phyloP scores from a whole-genome alignment of 176 grass and related monocot genomes.

The Zoysia japonica region DNA sequence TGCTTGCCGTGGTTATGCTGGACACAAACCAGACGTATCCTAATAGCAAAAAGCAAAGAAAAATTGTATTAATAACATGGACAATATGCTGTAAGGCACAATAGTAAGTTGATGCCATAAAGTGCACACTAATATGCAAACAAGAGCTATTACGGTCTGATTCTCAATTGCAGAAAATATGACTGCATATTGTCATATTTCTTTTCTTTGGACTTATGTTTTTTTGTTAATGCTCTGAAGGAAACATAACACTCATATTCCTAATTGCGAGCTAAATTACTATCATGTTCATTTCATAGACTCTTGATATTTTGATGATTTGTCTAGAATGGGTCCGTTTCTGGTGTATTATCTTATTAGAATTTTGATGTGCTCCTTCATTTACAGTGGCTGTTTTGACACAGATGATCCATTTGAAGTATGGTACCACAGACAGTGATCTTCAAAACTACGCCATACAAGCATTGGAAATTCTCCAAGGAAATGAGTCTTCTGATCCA shows the following conservation, averaged over 20 bases:
- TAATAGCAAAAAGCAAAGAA: background rate
- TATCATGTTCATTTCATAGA: background rate
- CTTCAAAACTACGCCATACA: slow-evolving; percentile 85
- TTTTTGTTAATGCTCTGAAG: background rate
- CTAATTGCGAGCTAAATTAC: background rate
- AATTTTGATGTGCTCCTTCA: slow-evolving; percentile 13
- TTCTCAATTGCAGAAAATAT: slow-evolving; percentile 20
- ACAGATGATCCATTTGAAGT: slow-evolving; percentile 92
- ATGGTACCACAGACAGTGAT: slow-evolving; percentile 64
- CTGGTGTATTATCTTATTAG: slow-evolving; percentile 15
- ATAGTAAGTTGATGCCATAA: background rate
- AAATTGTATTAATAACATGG: background rate
- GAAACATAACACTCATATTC: background rate
- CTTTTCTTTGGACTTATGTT: background rate
- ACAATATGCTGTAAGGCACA: slow-evolving; percentile 5
- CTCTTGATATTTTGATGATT: background rate
- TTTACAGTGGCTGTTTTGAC: slow-evolving; percentile 23
- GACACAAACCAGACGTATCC: background rate
- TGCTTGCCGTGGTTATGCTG: background rate
- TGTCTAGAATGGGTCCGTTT: background rate
- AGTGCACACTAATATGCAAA: slow-evolving; percentile 9
- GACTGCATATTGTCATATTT: background rate
- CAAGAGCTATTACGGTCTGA: slow-evolving; percentile 1
- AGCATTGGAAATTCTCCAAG: slow-evolving; percentile 85
- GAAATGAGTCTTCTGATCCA: slow-evolving; percentile 71